phyloP scores from a whole-genome alignment of 2,329 filamentous ascomycete species.

The Ophiognomonia clavigignenti-juglandacearum region DNA sequence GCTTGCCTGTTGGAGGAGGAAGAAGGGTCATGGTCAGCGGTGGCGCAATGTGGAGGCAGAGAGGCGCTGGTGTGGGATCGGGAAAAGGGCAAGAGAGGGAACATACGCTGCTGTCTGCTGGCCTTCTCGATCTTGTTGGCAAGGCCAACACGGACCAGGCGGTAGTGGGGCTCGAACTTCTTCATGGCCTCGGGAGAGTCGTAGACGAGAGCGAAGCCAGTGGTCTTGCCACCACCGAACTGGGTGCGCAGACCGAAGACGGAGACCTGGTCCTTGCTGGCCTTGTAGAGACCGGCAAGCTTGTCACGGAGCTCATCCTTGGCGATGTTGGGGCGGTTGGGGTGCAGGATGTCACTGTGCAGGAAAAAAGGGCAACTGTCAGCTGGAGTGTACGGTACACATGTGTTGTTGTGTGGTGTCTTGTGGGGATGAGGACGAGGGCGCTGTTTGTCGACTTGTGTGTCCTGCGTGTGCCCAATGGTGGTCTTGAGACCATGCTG shows the following conservation, averaged over 20 bases:
- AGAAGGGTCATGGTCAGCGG: constrained; percentile 14
- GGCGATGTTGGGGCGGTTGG: constrained; percentile 95
- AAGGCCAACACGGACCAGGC: constrained; percentile 87
- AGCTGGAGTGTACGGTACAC: neutral
- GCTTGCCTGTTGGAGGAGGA: constrained; percentile 75
- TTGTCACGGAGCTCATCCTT: constrained; percentile 98
- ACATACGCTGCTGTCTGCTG: constrained; percentile 98
- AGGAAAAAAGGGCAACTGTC: neutral
- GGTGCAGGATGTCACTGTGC: constrained; percentile 95
- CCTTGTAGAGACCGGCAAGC: constrained; percentile 95
- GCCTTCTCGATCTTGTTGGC: constrained; percentile 95
- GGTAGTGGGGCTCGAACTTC: constrained; percentile 99
- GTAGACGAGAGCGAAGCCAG: constrained; percentile 97
- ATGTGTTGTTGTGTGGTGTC: neutral
- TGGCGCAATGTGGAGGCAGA: neutral
- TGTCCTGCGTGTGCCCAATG: neutral
- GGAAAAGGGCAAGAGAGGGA: constrained; percentile 15
- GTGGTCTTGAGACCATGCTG: too few relatives aligned
- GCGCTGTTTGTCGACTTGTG: neutral
- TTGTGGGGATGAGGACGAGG: neutral
- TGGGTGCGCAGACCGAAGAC: constrained; percentile 98
- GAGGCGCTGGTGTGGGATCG: neutral
- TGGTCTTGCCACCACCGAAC: constrained; percentile 99
- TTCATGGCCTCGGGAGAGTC: constrained; percentile 97
- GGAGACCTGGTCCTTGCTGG: constrained; percentile 93